A percentile compares a stretch with the other conserved stretches of the same genome.
These are phyloP conservation scores for Aegilops umbellulata DNA, from an alignment of 176 grass and related monocot species.

Conservation along the genomic window DNA sequence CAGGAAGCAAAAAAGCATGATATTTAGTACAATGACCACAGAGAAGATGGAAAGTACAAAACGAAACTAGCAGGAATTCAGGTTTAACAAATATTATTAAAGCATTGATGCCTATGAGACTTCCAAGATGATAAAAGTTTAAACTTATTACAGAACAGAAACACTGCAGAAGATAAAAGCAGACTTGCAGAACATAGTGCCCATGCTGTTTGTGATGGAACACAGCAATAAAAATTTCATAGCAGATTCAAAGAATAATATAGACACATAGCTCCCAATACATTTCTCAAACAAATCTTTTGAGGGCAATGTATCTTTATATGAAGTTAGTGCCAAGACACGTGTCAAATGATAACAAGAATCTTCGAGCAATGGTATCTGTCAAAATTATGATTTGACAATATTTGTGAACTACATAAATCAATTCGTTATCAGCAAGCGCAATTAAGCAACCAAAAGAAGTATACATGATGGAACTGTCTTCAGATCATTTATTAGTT, in stretches of 20 bases:
- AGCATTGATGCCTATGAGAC: neutral
- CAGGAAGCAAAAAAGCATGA: neutral
- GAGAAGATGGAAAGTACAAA: constrained; percentile 3
- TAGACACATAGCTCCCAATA: constrained; percentile 10
- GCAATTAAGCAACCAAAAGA: constrained; percentile 13
- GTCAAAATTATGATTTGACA: neutral
- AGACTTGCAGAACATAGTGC: constrained; percentile 9
- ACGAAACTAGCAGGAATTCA: neutral
- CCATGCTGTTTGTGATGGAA: constrained; percentile 4
- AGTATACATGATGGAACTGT: neutral
- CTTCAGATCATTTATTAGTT: constrained; percentile 18
- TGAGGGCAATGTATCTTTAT: neutral
- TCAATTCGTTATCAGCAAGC: neutral
- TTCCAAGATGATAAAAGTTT: constrained; percentile 2
- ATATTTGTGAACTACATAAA: neutral
- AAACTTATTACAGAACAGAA: constrained; percentile 7
- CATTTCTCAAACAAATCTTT: constrained; percentile 2
- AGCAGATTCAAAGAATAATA: neutral
- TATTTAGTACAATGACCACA: neutral
- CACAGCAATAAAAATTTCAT: constrained; percentile 1
- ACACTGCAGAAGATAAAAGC: neutral
- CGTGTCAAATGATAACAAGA: neutral
- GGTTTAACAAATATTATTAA: neutral
- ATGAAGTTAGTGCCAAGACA: neutral
- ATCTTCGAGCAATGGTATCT: neutral